Base-by-base conservation (phyloP, 331 rosid species). In the Arachis monticola region DNA sequence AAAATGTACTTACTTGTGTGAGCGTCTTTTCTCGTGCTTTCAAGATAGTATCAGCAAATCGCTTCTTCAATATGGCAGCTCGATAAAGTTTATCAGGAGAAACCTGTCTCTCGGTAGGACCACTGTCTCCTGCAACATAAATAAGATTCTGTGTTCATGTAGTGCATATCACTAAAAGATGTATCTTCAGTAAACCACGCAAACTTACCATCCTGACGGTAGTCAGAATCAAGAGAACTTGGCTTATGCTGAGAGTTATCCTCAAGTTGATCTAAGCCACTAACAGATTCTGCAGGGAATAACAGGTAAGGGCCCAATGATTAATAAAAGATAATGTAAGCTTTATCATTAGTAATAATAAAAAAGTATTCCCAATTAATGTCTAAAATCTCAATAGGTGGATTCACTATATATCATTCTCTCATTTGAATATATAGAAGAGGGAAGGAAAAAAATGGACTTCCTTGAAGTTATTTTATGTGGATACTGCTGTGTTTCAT, bases 1-100 rank as follows among this genome's bases (percentile, higher is more conserved):
- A 48, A 45, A 62, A 73, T 71, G 17, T 42, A 76, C 80, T 62
- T 52, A 92, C 98, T 87, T 92, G 96, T 30, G 78, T 12, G 69
- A 88, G 85, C 7, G 98, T 88, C 84, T 92, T 92, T 72, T 87
- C 98, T 69, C 88, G 82, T 68, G 98, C 98, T 75, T 89, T 88
- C 74, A 92, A 71, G 73, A 92, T 90, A 73, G 95, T 92, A 81
- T 92, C 97, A 62, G 79, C 85, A 87, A 88, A 92, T 48, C 94
- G 88, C 5, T 62, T 83, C 84, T 88, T 92, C 77, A 92, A 55
- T 35, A 88, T 2, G 59, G 97, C 94, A 67, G 82, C 96, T 48
- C 97, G 82, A 79, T 85, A 83, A 51, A 64, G 92, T 86, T 87
- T 85, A 64, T 81, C 86, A 30, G 92, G 92, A 64, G 96, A 87